A percentile compares a stretch with the other conserved stretches of the same genome.
These are phyloP conservation scores for Copromyces sp. DNA, from an alignment of 495 filamentous ascomycete species.

Conservation along the genomic window DNA sequence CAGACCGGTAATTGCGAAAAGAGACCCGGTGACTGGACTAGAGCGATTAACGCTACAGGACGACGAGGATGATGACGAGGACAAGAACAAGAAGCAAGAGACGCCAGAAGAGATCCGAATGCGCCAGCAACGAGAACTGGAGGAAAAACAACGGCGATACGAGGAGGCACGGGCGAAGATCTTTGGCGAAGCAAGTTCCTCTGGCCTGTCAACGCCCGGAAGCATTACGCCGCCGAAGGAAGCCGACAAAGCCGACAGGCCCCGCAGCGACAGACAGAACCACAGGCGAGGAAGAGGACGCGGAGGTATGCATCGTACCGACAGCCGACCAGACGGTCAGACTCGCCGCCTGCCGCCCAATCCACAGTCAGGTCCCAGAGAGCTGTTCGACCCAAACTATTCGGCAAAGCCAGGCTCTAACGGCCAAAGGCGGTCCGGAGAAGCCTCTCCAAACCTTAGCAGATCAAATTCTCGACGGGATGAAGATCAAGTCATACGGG, in stretches of 20 bases:
- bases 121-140: conserved; percentile 62
- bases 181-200: conserved; percentile 57
- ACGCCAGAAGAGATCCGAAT: conserved; percentile 62
- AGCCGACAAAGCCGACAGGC: conserved; percentile 26
- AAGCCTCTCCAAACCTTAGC: conserved; percentile 33
- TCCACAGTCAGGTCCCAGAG: conserved; percentile 22
- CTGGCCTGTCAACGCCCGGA: conserved; percentile 36
- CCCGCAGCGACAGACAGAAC: conserved; percentile 8
- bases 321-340: conserved; percentile 15
- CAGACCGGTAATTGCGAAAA: conserved; percentile 48
- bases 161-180: conserved; percentile 74
- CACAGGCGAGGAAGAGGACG: conserved; percentile 1
- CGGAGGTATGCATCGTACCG: conserved; percentile 1
- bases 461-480: conserved; percentile 36
- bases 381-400: conserved; percentile 67
- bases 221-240: conserved; percentile 51
- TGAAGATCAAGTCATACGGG: conserved; percentile 46
- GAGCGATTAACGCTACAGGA: conserved; percentile 39
- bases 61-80: conserved; percentile 59
- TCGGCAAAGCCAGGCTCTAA: conserved; percentile 47
- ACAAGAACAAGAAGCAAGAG: conserved; percentile 45
- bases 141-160: conserved; percentile 83
- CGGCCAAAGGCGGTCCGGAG: conserved; percentile 42
- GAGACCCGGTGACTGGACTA: conserved; percentile 46
- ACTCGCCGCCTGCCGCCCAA: conserved; percentile 5